These are phyloP conservation scores for Sporormia fimetaria DNA, from an alignment of 495 filamentous ascomycete genomes.

Conservation along the genomic window DNA sequence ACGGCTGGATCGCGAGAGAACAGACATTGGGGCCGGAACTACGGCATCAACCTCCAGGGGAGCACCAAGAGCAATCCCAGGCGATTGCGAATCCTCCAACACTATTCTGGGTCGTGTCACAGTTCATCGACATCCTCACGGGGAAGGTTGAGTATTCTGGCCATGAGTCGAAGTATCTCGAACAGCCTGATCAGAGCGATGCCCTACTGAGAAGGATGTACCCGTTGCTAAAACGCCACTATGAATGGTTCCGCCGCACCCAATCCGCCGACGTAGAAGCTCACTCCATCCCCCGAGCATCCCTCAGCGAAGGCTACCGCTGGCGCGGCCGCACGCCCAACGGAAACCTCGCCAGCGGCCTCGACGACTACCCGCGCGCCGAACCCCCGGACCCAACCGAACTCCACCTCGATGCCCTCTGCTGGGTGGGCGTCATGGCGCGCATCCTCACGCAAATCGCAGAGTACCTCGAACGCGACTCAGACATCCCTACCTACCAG, in stretches of 20 bases:
- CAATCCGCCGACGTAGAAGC: slow-evolving; percentile 79
- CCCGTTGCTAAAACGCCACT: slow-evolving; percentile 83
- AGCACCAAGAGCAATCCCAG: slow-evolving; percentile 92
- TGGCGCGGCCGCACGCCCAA: slow-evolving; percentile 83
- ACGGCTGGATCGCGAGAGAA: slow-evolving; percentile 95
- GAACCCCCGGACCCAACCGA: slow-evolving; percentile 94
- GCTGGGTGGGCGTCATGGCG: slow-evolving; percentile 93
- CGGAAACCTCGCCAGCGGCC: slow-evolving; percentile 79
- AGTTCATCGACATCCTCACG: slow-evolving; percentile 55
- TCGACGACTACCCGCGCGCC: slow-evolving; percentile 90
- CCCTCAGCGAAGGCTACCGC: slow-evolving; percentile 76
- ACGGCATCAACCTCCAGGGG: slow-evolving; percentile 79
- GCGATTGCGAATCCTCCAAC: slow-evolving; percentile 97
- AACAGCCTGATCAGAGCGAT: slow-evolving; percentile 52
- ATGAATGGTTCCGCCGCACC: slow-evolving; percentile 84
- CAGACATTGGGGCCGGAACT: slow-evolving; percentile 90
- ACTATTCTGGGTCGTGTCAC: slow-evolving; percentile 48
- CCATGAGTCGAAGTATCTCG: slow-evolving; percentile 43
- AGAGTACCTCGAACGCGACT: slow-evolving; percentile 50
- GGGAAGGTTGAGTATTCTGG: slow-evolving; percentile 5
- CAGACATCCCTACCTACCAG: slow-evolving; percentile 59
- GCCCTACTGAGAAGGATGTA: slow-evolving; percentile 71
- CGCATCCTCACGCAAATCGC: slow-evolving; percentile 67
- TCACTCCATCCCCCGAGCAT: slow-evolving; percentile 77
- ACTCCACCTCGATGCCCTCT: slow-evolving; percentile 87